phyloP scores from a whole-genome alignment of 257 asterid genomes.

The Verbascum thapsus region DNA sequence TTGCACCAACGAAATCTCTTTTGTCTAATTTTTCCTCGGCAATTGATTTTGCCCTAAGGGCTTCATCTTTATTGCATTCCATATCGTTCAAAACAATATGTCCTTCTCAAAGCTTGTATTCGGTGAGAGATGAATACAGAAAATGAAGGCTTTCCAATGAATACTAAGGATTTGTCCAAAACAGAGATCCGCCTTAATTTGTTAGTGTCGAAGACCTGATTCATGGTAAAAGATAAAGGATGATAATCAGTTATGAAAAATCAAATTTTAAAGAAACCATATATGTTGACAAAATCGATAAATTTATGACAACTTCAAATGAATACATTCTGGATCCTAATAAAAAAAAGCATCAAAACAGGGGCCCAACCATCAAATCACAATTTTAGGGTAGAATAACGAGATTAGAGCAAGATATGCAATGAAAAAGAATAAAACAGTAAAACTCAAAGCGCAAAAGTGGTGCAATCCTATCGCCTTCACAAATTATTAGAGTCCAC shows the following conservation, averaged over 20 bases:
- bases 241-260: not conserved
- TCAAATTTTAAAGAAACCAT: not conserved
- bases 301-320: not conserved
- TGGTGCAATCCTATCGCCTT: not conserved
- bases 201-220: constrained; percentile 25
- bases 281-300: constrained; percentile 1
- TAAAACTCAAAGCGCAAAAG: constrained; percentile 3
- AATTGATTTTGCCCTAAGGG: constrained; percentile 59
- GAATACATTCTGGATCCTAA: not conserved
- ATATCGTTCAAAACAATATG: constrained; percentile 40
- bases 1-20: constrained; percentile 59
- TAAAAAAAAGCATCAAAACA: not conserved
- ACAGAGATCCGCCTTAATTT: constrained; percentile 12
- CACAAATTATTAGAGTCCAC: not conserved
- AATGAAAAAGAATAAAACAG: not conserved
- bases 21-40: constrained; percentile 64
- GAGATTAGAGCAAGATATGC: not conserved
- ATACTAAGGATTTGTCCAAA: constrained; percentile 20
- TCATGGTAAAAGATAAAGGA: not conserved
- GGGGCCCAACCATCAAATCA: not conserved
- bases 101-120: not conserved
- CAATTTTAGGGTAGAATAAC: not conserved
- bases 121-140: constrained; percentile 16
- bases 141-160: not conserved
- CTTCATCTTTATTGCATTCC: constrained; percentile 94